Percentiles rank a stretch among this genome's conserved stretches.
Evolutionary conservation across 208 protist genomes (phyloP).

Genomic region (Crithidia expoeki): DNA sequence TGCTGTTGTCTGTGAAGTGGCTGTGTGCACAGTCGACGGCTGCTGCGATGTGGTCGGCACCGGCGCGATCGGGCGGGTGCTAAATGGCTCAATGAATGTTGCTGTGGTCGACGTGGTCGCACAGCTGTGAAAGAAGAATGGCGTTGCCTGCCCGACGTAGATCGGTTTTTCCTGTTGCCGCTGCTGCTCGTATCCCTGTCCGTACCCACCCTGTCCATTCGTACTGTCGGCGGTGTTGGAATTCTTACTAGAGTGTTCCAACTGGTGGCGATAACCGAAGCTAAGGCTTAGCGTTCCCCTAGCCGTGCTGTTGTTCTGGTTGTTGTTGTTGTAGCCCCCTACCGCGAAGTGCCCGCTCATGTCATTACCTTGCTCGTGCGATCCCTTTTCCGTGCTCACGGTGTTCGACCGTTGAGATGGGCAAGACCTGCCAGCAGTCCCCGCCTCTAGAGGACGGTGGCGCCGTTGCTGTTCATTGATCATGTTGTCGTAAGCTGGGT

Average conservation of each 20-base stretch:
- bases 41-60: neutral
- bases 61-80: slow-evolving; percentile 27
- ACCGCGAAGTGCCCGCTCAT: neutral
- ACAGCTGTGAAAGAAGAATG: slow-evolving; percentile 25
- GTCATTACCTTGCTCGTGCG: neutral
- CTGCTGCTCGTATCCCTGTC: neutral
- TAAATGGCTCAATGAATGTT: slow-evolving; percentile 27
- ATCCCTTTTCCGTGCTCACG: neutral
- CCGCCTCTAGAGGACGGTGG: too few relatives aligned
- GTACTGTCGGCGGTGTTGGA: neutral
- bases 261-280: slow-evolving; percentile 14
- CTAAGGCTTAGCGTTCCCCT: neutral
- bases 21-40: neutral
- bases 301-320: neutral
- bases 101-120: neutral
- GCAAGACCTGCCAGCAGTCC: neutral
- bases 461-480: slow-evolving; percentile 23
- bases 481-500: slow-evolving; percentile 36
- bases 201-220: neutral
- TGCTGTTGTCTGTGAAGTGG: too few relatives aligned
- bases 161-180: neutral
- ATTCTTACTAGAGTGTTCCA: slow-evolving; percentile 8
- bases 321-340: slow-evolving; percentile 2
- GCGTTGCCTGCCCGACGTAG: neutral
- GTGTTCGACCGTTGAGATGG: neutral